Percentiles rank a stretch among this genome's conserved stretches.
phyloP scores from a whole-genome alignment of 257 asterid genomes.

The Primulina huaijiensis region DNA sequence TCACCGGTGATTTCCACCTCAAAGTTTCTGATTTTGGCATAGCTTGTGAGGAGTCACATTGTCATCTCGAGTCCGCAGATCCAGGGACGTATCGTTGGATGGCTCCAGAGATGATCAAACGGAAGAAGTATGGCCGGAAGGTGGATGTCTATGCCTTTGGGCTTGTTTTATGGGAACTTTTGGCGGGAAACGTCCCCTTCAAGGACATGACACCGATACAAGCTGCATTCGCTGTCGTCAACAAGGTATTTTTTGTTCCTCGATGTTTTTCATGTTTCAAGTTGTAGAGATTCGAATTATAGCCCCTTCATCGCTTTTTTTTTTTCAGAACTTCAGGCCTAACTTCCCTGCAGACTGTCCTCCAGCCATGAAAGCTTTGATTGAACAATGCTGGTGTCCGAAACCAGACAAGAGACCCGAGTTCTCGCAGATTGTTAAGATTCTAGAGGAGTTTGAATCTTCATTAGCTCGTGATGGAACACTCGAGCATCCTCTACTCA shows the following conservation, averaged over 20 bases:
- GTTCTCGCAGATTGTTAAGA: conserved; percentile 85
- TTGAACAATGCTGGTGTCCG: conserved; percentile 76
- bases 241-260: conserved; percentile 41
- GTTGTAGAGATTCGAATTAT: no score
- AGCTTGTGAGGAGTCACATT: conserved; percentile 64
- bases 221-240: conserved; percentile 75
- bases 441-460: conserved; percentile 65
- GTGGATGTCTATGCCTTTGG: conserved; percentile 76
- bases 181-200: conserved; percentile 59
- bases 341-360: conserved; percentile 57
- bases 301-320: not conserved
- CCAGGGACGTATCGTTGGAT: no score
- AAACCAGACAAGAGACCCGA: conserved; percentile 88
- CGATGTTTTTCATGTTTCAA: no score
- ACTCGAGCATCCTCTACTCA: conserved; percentile 28
- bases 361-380: conserved; percentile 64
- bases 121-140: conserved; percentile 32
- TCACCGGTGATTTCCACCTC: conserved; percentile 49
- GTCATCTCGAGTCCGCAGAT: no score
- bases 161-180: conserved; percentile 66
- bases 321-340: conserved; percentile 67
- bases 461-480: conserved; percentile 59
- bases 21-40: conserved; percentile 75
- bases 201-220: conserved; percentile 72
- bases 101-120: no score